Evolutionary conservation across 2,329 filamentous ascomycete genomes (phyloP), one percentile per base, ranked within the genome.

Genomic region (Fusarium chaquense): DNA sequence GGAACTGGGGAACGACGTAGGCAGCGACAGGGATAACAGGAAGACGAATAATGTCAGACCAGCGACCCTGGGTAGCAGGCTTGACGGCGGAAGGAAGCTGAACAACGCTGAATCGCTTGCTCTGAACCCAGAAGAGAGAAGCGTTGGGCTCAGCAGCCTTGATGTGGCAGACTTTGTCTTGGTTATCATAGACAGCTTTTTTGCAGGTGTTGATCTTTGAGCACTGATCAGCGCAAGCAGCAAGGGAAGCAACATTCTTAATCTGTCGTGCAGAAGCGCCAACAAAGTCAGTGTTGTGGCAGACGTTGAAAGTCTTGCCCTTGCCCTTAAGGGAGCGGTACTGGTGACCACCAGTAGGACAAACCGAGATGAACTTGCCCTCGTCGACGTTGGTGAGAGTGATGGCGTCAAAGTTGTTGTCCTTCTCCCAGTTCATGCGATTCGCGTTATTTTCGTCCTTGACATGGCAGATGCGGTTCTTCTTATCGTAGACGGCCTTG

Each of bases 401-500:
- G 1, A 69, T 68, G 0, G 49, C 43, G 7, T 70, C 67, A 16
- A 70, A 70, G 8, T 55, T 47, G 2, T 38, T 35, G 26, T 70
- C 66, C 1, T 24, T 11, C 1, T 43, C 67, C 67, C 67, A 70
- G 40, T 64, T 38, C 62, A 70, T 70, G 10, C 54, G 9, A 15
- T 32, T 45, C 6, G 51, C 36, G 24, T 60, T 65, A 4, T 45
- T 55, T 1, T 70, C 53, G 47, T 70, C 67, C 46, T 70, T 70
- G 49, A 70, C 54, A 6, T 70, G 66, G 24, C 67, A 70, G 36
- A 70, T 12, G 3, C 62, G 51, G 2, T 40, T 33, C 40, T 35
- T 46, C 62, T 70, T 70, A 41, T 70, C 67, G 62, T 70, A 70
- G 3, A 70, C 67, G 5, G 67, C 67, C 36, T 70, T 70, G 36